Base-by-base conservation (phyloP, 2,329 filamentous ascomycete genomes). In the Nemania serpens region DNA sequence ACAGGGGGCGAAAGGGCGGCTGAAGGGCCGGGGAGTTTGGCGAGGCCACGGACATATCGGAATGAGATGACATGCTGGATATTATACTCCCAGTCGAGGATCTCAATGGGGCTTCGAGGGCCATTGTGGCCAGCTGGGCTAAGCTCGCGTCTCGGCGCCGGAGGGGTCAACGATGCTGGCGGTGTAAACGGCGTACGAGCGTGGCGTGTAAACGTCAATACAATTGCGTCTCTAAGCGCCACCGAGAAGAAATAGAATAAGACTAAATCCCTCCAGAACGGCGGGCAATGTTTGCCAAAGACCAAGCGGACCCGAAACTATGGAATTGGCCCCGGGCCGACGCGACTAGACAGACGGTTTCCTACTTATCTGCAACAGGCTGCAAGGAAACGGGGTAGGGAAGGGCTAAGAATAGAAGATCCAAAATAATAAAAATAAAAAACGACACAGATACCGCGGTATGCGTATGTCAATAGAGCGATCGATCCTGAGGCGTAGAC, bases 81-180 rank as follows among this genome's bases (percentile, higher is more conserved):
- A 82, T 78, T 67, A 84, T 75, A 75, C 78, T 84, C 72, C 82
- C 84, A 61, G 84, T 84, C 63, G 87, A 89, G 63, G 85, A 84
- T 70, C 86, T 79, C 69, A 90, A 74, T 62, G 86, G 86, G 71
- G 81, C 85, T 76, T 86, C 82, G 73, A 88, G 79, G 74, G 84
- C 84, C 84, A 87, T n/a, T n/a, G n/a, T 87, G 75, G 67, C 71
- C 67, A 65, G 48, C 58, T 66, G 37, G 49, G 48, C 43, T 46
- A 17, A 62, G 58, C 39, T 55, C 39, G 56, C 54, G 20, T n/a
- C 60, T 52, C 56, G 63, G 63, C 62, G 57, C 65, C 58, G 59
- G 46, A 58, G 10, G 56, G 64, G 63, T 61, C 60, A 52, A 63
- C 57, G 55, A 48, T 55, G 58, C 64, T 56, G 51, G 51, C 17